Base-by-base conservation (phyloP, 2,329 filamentous ascomycete genomes). In the Cordyceps pruinosa region DNA sequence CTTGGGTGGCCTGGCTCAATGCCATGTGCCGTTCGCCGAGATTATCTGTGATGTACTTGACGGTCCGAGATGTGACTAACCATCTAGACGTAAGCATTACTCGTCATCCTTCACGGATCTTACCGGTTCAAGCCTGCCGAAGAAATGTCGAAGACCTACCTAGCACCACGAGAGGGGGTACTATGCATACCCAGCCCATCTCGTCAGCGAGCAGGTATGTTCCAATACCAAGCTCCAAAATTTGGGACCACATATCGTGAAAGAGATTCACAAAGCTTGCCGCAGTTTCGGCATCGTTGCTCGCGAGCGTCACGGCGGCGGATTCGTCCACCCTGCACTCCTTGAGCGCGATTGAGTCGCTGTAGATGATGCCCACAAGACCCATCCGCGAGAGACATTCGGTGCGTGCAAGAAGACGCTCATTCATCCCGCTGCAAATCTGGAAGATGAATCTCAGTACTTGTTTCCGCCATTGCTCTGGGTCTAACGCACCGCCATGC, bases 251-350 rank as follows among this genome's bases (percentile, higher is more conserved):
- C 15, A 45, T 10, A 13, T 56, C 51, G 13, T 59, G 52, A 3
- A 56, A 55, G 7, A 56, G 41, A 17, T 42, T 21, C 15, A 17
- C 35, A 15, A 13, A 53, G 10, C 4, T 9, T 1, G 51, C 37
- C 23, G 51, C 45, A 32, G 21, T 26, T 26, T 35, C 47, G 1
- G 30, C 47, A 28, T 62, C 60, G 30, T 47, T 60, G 60, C 50
- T 62, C 50, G 56, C 54, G 19, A 60, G 60, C 10, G 59, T 59
- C 44, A 62, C 54, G 28, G 59, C 59, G 8, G 57, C 59, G 12
- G 60, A 53, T 4, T 56, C 57, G 45, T 60, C 59, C 28, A 47
- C 51, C 1, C 32, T 19, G 13, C 46, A 49, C n/a, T 62, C 54
- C 25, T 58, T 52, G 23, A 59, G 57, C 6, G 50, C 57, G 1